A percentile compares a stretch with the other conserved stretches of the same genome.
Evolutionary conservation across 2,329 filamentous ascomycete species (phyloP).

Genomic region (Amauroascus verrucosus): DNA sequence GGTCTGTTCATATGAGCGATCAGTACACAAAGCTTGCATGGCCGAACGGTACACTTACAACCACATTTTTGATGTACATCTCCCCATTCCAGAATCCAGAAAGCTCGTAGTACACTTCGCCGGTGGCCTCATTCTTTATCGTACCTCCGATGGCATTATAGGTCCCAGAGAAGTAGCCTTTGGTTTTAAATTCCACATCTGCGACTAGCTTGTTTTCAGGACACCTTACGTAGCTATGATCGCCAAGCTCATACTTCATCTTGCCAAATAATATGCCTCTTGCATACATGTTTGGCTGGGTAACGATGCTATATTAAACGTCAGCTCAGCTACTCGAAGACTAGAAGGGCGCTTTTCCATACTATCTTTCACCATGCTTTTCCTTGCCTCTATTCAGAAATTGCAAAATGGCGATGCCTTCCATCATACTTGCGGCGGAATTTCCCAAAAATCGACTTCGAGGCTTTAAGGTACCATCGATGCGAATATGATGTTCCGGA

Average conservation of each 20-base stretch:
- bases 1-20: slow-evolving; percentile 47
- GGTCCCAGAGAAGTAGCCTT: slow-evolving; percentile 90
- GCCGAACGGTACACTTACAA: slow-evolving; percentile 43
- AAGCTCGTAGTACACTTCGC: slow-evolving; percentile 79
- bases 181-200: slow-evolving; percentile 96
- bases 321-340: slow-evolving; percentile 13
- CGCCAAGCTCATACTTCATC: slow-evolving; percentile 98
- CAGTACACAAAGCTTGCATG: background rate
- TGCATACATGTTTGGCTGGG: slow-evolving; percentile 98
- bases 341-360: slow-evolving; percentile 30
- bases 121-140: slow-evolving; percentile 80
- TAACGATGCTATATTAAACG: slow-evolving; percentile 57
- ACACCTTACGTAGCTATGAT: slow-evolving; percentile 87
- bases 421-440: slow-evolving; percentile 96
- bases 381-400: slow-evolving; percentile 66
- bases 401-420: slow-evolving; percentile 79
- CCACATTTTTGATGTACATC: slow-evolving; percentile 80
- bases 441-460: slow-evolving; percentile 93
- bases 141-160: slow-evolving; percentile 92
- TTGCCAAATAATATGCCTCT: slow-evolving; percentile 94
- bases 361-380: slow-evolving; percentile 74
- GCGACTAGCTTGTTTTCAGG: slow-evolving; percentile 77
- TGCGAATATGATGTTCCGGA: slow-evolving; percentile 82
- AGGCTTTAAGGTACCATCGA: slow-evolving; percentile 91
- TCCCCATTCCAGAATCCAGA: slow-evolving; percentile 89